Base-by-base conservation (phyloP, 2,329 filamentous ascomycete genomes). In the Nemania bipapillata region DNA sequence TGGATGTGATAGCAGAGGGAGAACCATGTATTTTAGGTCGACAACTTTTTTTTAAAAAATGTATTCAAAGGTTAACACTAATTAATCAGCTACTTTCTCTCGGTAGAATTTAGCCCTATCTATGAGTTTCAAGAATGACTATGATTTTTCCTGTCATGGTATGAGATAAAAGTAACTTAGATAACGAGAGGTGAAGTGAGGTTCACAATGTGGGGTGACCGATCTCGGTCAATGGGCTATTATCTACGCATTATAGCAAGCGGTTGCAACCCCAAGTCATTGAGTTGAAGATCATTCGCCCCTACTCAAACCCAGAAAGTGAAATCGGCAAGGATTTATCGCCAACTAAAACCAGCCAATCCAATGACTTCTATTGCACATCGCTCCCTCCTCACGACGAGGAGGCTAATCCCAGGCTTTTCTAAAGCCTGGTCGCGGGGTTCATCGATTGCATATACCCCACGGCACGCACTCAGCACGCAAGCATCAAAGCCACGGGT, bases 381-480 rank as follows among this genome's bases (percentile, higher is more conserved):
- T 22, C 15, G 63, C 24, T 37, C 30, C 11, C 26, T 40, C 22
- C 24, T 54, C 24, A 37, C 47, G 35, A 50, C 40, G 40, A 71
- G 32, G 26, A 58, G 60, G 49, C 37, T 66, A 20, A 35, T 47
- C 30, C 56, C 32, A 5, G 20, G 50, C 26, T 22, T 56, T 30
- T 65, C 66, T 11, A 57, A 32, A 54, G 6, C 35, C n/a, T 53
- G 35, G 59, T 28, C 63, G 53, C 57, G 57, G 56, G 52, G 63
- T 50, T 47, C 26, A 11, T 5, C 40, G 15, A 22, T 45, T 15
- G 35, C 52, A 32, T 49, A n/a, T 35, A 22, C 20, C n/a, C 56
- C 57, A 32, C 49, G 30, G 26, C 64, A 61, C 40, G 66, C 62
- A 20, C 66, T 73, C 49, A 69, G 65, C 20, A 56, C 57, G 4